phyloP scores from a whole-genome alignment of 2,329 filamentous ascomycete species.

The Exserohilum rostratum region DNA sequence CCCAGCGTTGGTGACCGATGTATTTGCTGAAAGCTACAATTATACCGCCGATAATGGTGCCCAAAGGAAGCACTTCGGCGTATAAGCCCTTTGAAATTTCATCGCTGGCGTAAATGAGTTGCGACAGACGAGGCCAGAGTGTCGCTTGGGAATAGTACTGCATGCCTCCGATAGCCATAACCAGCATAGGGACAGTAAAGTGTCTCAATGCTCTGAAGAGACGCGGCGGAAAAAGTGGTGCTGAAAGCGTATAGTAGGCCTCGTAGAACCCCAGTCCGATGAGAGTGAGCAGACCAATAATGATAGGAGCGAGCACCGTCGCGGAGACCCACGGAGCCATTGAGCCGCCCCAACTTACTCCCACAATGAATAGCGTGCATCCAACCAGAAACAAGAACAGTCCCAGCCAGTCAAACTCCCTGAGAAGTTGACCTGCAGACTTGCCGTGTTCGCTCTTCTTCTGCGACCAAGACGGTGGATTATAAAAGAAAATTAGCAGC shows the following conservation, averaged over 20 bases:
- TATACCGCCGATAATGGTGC: conserved; percentile 37
- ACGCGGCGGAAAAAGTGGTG: conserved; percentile 39
- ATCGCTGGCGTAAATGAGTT: conserved; percentile 36
- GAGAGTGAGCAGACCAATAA: conserved; percentile 33
- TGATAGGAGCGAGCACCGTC: conserved; percentile 29
- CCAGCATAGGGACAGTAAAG: conserved; percentile 38
- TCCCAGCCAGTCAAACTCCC: conserved; percentile 39
- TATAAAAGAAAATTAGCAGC: conserved; percentile 41
- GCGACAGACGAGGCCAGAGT: conserved; percentile 34
- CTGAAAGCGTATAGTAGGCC: conserved; percentile 27
- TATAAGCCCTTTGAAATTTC: conserved; percentile 39
- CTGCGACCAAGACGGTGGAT: conserved; percentile 46
- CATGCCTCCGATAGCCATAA: conserved; percentile 41
- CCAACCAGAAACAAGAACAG: conserved; percentile 36
- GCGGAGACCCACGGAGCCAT: conserved; percentile 35
- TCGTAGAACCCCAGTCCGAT: conserved; percentile 38
- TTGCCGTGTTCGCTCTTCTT: conserved; percentile 42
- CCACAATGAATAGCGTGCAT: conserved; percentile 40
- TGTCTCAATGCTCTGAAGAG: conserved; percentile 37
- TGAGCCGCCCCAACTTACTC: conserved; percentile 36
- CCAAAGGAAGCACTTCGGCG: conserved; percentile 33
- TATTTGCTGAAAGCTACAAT: conserved; percentile 36
- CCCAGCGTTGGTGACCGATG: conserved; percentile 39
- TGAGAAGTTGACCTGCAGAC: conserved; percentile 25
- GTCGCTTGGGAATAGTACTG: conserved; percentile 42